phyloP scores from a whole-genome alignment of 2,329 filamentous ascomycete species.

The Nemania sp. region DNA sequence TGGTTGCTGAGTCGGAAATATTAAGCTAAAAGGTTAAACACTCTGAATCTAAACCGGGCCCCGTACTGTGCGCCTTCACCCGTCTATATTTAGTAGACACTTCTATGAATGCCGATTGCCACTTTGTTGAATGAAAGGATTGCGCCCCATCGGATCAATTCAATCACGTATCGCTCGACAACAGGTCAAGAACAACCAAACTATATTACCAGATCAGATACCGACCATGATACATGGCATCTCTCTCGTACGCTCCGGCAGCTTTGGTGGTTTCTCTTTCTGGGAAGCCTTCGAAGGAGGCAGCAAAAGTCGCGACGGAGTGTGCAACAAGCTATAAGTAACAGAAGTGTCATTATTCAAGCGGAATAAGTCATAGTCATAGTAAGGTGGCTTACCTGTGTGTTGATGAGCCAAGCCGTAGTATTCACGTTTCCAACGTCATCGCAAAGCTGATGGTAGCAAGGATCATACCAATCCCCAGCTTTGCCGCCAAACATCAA shows the following conservation, averaged over 20 bases:
- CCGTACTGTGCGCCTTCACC: no score
- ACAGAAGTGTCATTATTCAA: not conserved
- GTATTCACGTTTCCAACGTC: conserved; percentile 60
- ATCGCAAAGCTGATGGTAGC: conserved; percentile 66
- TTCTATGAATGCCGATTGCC: not conserved
- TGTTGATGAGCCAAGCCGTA: conserved; percentile 64
- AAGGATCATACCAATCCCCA: conserved; percentile 57
- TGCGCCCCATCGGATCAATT: no score
- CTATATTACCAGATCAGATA: conserved; percentile 52
- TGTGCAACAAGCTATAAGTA: conserved; percentile 65
- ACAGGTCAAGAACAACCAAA: no score
- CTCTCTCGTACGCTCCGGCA: conserved; percentile 39
- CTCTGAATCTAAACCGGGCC: no score
- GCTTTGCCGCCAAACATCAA: conserved; percentile 58
- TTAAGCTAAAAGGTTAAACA: no score
- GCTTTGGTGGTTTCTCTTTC: conserved; percentile 46
- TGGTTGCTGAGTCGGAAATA: no score
- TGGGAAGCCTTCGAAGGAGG: conserved; percentile 68
- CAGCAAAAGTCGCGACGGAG: conserved; percentile 70
- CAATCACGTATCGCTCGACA: not conserved
- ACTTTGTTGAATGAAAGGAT: no score
- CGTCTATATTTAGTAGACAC: no score
- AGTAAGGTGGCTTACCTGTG: conserved; percentile 50
- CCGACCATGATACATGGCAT: conserved; percentile 53
- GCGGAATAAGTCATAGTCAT: not conserved